Evolutionary conservation across 768 basidiomycete species (phyloP).

Genomic region (Boletus huronensis): DNA sequence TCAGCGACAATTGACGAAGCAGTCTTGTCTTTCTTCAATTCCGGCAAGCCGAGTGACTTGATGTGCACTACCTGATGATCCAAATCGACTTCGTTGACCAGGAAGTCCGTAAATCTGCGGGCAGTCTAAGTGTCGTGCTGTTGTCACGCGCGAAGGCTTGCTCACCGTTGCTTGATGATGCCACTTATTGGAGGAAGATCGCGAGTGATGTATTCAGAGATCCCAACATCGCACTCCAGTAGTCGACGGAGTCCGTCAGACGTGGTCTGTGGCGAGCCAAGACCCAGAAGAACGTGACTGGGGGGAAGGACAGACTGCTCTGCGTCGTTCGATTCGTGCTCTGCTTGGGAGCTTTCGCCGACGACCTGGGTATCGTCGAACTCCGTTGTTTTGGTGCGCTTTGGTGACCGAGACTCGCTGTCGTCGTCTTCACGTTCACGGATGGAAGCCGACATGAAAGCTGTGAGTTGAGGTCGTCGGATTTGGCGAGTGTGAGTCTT

Average conservation of each 20-base stretch:
- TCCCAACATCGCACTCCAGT: slow-evolving; percentile 81
- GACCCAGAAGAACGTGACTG: slow-evolving; percentile 67
- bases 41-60: slow-evolving; percentile 72
- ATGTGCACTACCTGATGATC: slow-evolving; percentile 79
- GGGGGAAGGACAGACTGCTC: slow-evolving; percentile 54
- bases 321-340: not conserved
- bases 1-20: slow-evolving; percentile 27
- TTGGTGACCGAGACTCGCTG: slow-evolving; percentile 35
- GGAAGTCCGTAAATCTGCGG: slow-evolving; percentile 90
- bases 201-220: slow-evolving; percentile 77
- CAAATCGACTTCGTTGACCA: slow-evolving; percentile 88
- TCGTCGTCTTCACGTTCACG: slow-evolving; percentile 53
- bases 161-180: slow-evolving; percentile 95
- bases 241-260: slow-evolving; percentile 56
- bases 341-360: slow-evolving; percentile 4
- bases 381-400: slow-evolving; percentile 36
- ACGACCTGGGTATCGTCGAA: slow-evolving; percentile 4
- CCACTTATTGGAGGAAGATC: slow-evolving; percentile 75
- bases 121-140: not conserved
- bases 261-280: slow-evolving; percentile 47
- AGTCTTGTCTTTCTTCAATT: slow-evolving; percentile 41
- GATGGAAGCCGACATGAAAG: slow-evolving; percentile 30
- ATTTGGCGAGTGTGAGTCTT: not conserved
- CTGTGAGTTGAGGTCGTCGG: not conserved
- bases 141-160: not conserved